A percentile compares a stretch with the other conserved stretches of the same genome.
Conservation (phyloP, 305 asterid species). For the Rubia peregrina region DNA sequence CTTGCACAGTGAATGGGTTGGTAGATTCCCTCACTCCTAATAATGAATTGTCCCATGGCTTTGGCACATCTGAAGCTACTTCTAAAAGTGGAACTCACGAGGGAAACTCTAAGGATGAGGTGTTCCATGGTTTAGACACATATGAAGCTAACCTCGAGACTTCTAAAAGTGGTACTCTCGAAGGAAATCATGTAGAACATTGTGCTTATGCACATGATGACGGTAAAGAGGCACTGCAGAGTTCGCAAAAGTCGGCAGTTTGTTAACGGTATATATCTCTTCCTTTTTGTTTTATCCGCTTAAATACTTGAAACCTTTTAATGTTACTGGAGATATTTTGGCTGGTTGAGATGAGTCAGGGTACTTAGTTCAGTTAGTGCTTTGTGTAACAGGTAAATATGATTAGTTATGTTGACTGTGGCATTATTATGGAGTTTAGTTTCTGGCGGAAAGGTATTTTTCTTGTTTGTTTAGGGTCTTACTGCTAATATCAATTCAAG, state of each 20-base stretch:
- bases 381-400: constrained; percentile 14
- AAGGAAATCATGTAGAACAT: constrained; percentile 1
- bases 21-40: not conserved
- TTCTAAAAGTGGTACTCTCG: constrained; percentile 5
- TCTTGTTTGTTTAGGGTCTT: constrained; percentile 1
- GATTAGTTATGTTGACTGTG: constrained; percentile 1
- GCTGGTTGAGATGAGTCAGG: not conserved
- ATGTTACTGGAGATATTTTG: not conserved
- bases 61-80: constrained; percentile 2
- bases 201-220: constrained; percentile 2
- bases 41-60: not conserved
- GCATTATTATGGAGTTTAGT: not conserved
- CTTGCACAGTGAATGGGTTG: constrained; percentile 7
- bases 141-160: constrained; percentile 4
- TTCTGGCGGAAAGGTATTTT: not conserved
- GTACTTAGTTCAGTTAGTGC: not conserved
- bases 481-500: not conserved
- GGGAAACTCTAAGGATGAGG: not conserved
- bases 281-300: not conserved
- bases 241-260: constrained; percentile 2
- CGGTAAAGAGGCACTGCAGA: constrained; percentile 1
- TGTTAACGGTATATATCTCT: not conserved
- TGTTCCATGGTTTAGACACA: not conserved
- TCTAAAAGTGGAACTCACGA: not conserved
- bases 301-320: not conserved